A percentile compares a stretch with the other conserved stretches of the same genome.
Conservation (phyloP, 768 basidiomycete genomes). For the Suillus occidentalis region DNA sequence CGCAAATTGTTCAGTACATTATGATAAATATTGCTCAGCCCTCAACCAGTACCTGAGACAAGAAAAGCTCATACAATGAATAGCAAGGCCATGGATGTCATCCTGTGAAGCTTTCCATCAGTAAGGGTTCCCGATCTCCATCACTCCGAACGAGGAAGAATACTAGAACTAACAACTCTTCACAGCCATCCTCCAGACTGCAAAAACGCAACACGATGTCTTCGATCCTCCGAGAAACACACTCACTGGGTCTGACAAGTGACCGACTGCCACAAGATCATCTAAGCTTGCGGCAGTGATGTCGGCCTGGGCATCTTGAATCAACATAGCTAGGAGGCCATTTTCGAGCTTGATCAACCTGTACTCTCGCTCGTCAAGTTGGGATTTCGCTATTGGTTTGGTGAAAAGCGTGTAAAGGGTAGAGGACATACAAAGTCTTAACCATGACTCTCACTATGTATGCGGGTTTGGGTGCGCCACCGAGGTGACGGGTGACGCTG, state of each 20-base stretch:
- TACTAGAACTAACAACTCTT: not conserved
- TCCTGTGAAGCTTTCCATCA: slow-evolving; percentile 40
- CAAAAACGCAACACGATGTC: not conserved
- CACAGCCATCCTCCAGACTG: not conserved
- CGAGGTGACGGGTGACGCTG: too few species aligned
- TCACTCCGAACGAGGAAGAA: not conserved
- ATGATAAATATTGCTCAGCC: slow-evolving; percentile 7
- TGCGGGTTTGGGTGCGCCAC: too few species aligned
- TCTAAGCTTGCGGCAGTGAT: slow-evolving; percentile 94
- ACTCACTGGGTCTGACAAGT: slow-evolving; percentile 88
- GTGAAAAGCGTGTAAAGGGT: slow-evolving; percentile 57
- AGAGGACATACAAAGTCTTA: too few species aligned
- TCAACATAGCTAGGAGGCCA: slow-evolving; percentile 81
- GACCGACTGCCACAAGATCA: slow-evolving; percentile 93
- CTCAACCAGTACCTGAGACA: not conserved
- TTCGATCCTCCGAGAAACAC: not conserved
- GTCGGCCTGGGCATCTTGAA: slow-evolving; percentile 85
- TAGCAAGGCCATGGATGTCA: slow-evolving; percentile 85
- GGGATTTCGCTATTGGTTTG: slow-evolving; percentile 65
- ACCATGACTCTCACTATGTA: too few species aligned
- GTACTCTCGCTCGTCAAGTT: slow-evolving; percentile 79
- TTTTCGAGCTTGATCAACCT: slow-evolving; percentile 83
- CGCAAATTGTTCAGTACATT: slow-evolving; percentile 85
- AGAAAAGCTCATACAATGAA: slow-evolving; percentile 73
- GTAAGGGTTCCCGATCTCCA: not conserved